Base-by-base conservation (phyloP, 2,329 filamentous ascomycete species). In the Beauveria caledonica region DNA sequence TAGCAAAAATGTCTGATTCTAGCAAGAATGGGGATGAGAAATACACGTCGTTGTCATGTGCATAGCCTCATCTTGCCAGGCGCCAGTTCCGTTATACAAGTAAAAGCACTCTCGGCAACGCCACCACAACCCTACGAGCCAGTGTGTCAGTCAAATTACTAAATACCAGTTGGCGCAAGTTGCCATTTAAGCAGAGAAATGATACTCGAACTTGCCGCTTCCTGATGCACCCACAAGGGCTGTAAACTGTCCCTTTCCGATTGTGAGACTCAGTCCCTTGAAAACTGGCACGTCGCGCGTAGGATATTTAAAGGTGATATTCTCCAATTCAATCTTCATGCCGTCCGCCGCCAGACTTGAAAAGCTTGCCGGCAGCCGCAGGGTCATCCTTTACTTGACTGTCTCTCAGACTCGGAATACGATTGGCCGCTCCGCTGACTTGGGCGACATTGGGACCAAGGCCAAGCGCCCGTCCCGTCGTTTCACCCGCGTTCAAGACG, bases 121-220 rank as follows among this genome's bases (percentile, higher is more conserved):
- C 29, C 11, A 33, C 29, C 10, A 33, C 29, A 13, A 11, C 29
- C 29, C 11, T 13, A 13, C n/a, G 29, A 33, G 25, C n/a, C n/a
- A n/a, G n/a, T n/a, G n/a, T n/a, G n/a, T n/a, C n/a, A n/a, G n/a
- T n/a, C n/a, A n/a, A n/a, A n/a, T n/a, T n/a, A n/a, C n/a, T n/a
- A n/a, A 17, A 5, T 3, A 8, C 3, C 3, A 33, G 19, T 19
- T 15, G 8, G 0, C 17, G 49, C 1, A 17, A 17, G 66, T 59
- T 57, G 68, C 66, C 69, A 79, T 71, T 87, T 84, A 8, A 87
- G 72, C 0, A 87, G 73, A 58, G 80, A 78, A 42, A 93, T 82
- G 42, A 90, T 84, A 15, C 85, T 90, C 0, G 86, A 87, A 87
- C 74, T 92, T 90, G 33, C 87, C 87, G 61, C 85, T 87, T 0